These are phyloP conservation scores for Venturia nashicola DNA, from an alignment of 2,329 filamentous ascomycete genomes.

Conservation along the genomic window DNA sequence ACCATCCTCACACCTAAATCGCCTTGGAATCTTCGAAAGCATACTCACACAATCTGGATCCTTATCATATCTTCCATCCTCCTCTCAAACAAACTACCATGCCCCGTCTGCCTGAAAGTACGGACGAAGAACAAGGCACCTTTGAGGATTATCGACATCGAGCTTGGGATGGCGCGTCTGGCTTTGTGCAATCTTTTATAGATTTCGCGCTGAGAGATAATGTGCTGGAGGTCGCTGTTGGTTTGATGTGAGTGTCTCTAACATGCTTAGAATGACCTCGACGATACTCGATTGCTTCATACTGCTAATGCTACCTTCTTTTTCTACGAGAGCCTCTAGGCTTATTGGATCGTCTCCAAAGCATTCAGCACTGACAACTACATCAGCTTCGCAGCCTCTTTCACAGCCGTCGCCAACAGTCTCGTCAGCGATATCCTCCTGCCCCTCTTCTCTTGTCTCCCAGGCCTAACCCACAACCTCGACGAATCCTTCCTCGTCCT, in stretches of 20 bases:
- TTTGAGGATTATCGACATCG: neutral
- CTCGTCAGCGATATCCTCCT: conserved; percentile 61
- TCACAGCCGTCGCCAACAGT: conserved; percentile 59
- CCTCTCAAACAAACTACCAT: neutral
- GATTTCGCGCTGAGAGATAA: conserved; percentile 66
- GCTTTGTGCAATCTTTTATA: conserved; percentile 47
- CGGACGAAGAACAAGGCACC: neutral
- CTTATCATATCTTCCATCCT: neutral
- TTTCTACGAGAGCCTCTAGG: neutral
- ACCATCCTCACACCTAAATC: neutral
- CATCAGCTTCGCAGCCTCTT: conserved; percentile 52
- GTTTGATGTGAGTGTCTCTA: conserved; percentile 50
- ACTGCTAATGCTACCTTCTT: neutral
- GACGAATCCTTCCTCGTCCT: conserved; percentile 63
- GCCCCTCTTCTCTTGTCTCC: conserved; percentile 54
- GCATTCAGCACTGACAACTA: neutral
- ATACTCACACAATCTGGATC: neutral
- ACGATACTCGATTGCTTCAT: neutral
- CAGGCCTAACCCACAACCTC: conserved; percentile 58
- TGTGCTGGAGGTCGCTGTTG: conserved; percentile 63
- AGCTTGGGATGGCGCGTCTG: neutral
- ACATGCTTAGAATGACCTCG: neutral
- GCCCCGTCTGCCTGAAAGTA: neutral
- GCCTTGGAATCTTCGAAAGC: no score
- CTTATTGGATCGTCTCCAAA: neutral